Base-by-base conservation (phyloP, 2,329 filamentous ascomycete genomes). In the Alternaria hordeiaustralica region DNA sequence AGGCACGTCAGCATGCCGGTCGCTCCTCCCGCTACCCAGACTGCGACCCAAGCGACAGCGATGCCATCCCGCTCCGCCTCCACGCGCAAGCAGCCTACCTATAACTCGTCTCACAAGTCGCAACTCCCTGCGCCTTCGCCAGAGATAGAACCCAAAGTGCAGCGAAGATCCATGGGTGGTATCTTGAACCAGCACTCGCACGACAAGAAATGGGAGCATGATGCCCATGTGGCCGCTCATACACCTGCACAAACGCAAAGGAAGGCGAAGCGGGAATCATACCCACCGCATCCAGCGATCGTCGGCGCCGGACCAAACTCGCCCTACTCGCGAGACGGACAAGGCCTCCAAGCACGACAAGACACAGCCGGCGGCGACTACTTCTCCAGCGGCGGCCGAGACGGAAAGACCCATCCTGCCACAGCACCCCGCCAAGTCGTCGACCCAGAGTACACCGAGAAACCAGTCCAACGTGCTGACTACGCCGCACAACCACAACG, bases 221-320 rank as follows among this genome's bases (percentile, higher is more conserved):
- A 78, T 9, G 76, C 75, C 3, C 76, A 78, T 25, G 66, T 75
- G 4, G 43, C 70, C 9, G 60, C 75, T n/a, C 74, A 75, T 49
- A 72, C 71, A 6, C 63, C 67, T 44, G 72, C 72, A 6, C 66
- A 63, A 9, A 66, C 67, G 23, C 58, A 60, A 36, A 63, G 56
- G 41, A 61, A 66, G 12, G 62, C 66, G 2, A 79, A 78, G 59
- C 70, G 77, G 12, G 72, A 77, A 28, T 72, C 68, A 11, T 79
- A 78, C 50, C 77, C 76, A 12, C 76, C 77, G 11, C 77, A 79
- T 53, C 77, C 77, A 5, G 77, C 77, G 10, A 78, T 79, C 41
- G 77, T 79, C 28, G 77, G 77, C 6, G 74, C 71, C 5, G 77
- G 76, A 3, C 77, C 76, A 3, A 75, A 74, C 18, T 73, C 69